phyloP scores from a whole-genome alignment of 305 asterid species.

The Solanum aculeatissimum region DNA sequence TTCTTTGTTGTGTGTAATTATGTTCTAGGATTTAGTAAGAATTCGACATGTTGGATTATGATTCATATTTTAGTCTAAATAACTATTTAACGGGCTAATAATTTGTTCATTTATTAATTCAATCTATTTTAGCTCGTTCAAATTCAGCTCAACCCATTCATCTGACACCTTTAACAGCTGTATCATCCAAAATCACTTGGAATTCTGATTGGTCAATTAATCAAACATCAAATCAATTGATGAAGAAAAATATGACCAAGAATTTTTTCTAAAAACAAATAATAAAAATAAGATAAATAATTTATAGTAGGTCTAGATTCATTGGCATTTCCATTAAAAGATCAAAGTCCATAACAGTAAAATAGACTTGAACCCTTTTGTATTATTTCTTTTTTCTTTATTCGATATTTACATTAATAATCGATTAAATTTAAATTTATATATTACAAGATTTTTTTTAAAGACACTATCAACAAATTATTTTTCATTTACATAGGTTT shows the following conservation, averaged over 20 bases:
- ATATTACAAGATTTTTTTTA: not conserved
- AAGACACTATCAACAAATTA: no score
- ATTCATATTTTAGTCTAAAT: no score
- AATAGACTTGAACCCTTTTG: not conserved
- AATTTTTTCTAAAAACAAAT: not conserved
- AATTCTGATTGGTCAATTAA: not conserved
- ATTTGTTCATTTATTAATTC: not conserved
- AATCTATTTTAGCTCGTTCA: not conserved
- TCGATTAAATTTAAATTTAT: not conserved
- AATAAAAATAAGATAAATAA: not conserved
- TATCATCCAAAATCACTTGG: not conserved
- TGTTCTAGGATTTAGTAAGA: no score
- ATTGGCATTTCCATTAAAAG: not conserved
- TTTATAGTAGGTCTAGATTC: not conserved
- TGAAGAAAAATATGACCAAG: not conserved
- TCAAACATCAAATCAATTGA: not conserved
- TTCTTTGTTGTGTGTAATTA: no score
- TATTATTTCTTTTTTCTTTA: no score
- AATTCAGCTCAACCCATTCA: not conserved
- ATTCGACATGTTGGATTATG: no score
- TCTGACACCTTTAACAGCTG: not conserved
- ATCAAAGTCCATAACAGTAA: not conserved
- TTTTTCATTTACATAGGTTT: no score
- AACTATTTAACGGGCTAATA: no score
- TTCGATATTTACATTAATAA: not conserved